These are phyloP conservation scores for Penicillium cataractarum DNA, from an alignment of 495 filamentous ascomycete genomes.

Conservation along the genomic window DNA sequence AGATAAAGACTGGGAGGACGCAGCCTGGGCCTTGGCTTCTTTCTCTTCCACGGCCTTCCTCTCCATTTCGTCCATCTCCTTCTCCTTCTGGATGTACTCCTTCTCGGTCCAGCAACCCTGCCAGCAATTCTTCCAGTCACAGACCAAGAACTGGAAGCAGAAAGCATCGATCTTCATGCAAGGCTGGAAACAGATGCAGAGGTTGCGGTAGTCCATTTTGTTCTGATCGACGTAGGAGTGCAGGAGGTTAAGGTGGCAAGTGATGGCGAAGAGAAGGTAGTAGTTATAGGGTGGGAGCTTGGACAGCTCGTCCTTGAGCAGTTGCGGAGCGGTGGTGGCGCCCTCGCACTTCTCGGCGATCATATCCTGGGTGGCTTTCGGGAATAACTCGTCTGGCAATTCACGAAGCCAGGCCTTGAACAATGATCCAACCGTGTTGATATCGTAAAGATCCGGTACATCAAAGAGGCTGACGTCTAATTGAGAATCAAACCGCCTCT, in stretches of 20 bases:
- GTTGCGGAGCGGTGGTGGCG: slow-evolving; percentile 74
- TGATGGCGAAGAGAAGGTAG: slow-evolving; percentile 93
- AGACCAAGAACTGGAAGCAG: slow-evolving; percentile 89
- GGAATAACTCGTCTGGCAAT: slow-evolving; percentile 87
- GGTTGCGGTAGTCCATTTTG: slow-evolving; percentile 92
- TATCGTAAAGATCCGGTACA: slow-evolving; percentile 82
- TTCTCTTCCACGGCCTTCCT: slow-evolving; percentile 29
- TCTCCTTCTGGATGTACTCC: slow-evolving; percentile 74
- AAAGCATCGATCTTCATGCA: slow-evolving; percentile 90
- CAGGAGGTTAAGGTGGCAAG: slow-evolving; percentile 86
- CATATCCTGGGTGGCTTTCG: slow-evolving; percentile 73
- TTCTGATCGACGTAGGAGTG: slow-evolving; percentile 84
- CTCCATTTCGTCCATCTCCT: slow-evolving; percentile 54
- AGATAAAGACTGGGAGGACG: slow-evolving; percentile 16
- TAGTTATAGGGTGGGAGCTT: slow-evolving; percentile 91
- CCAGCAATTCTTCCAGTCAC: slow-evolving; percentile 93
- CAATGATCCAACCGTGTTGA: slow-evolving; percentile 90
- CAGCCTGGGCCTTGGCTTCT: slow-evolving; percentile 16
- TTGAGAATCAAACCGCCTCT: slow-evolving; percentile 85
- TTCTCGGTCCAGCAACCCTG: slow-evolving; percentile 93
- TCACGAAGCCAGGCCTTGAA: slow-evolving; percentile 94
- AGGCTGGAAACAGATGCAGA: slow-evolving; percentile 93
- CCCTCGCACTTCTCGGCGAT: slow-evolving; percentile 74
- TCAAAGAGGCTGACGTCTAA: slow-evolving; percentile 84
- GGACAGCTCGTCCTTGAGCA: slow-evolving; percentile 86